Evolutionary conservation across 441 rosid species (phyloP), one percentile per base, ranked within the genome.

Genomic region (Isatis lusitanica): DNA sequence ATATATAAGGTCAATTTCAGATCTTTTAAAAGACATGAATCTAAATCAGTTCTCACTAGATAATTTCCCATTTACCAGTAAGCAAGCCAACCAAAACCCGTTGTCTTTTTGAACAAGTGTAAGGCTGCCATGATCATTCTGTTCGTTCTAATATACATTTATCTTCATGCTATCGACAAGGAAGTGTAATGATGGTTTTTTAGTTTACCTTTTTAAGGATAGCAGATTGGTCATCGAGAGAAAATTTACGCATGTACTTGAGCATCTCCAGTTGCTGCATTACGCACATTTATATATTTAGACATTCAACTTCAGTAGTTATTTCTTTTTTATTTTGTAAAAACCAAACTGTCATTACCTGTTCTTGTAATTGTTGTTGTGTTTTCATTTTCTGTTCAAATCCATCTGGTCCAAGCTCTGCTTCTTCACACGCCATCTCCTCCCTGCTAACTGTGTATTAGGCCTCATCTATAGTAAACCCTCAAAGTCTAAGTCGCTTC

Each of bases 191-290:
- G 18, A 52, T 6, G 0, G 9, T n/a, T 42, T 5, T 12, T 12
- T 6, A 8, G 28, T 39, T 44, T 60, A 89, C 91, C 26, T 47
- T 42, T 47, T 47, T 17, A 56, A 92, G 86, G 56, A 92, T 83
- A 57, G 81, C 90, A 68, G 90, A 89, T 70, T 90, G 98, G 39
- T 88, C 91, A 69, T 90, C 90, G 10, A 84, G 74, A 77, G 85
- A 82, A 74, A 78, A 87, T 77, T 81, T 86, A 39, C 90, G 94
- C 94, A 90, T 94, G 71, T 86, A 73, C 57, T 76, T 87, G 5
- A 94, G 87, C 97, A 94, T 90, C 89, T 87, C 96, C 74, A 92
- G 81, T 85, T 94, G 93, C 98, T 90, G 82, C 74, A 78, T 16
- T 52, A 28, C 53, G 24, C 58, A 78, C 48, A 39, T 18, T 38